Percentiles rank a stretch among this genome's conserved stretches.
phyloP scores from a whole-genome alignment of 1,139 yeast genomes.

The Candida sanyaensis region DNA sequence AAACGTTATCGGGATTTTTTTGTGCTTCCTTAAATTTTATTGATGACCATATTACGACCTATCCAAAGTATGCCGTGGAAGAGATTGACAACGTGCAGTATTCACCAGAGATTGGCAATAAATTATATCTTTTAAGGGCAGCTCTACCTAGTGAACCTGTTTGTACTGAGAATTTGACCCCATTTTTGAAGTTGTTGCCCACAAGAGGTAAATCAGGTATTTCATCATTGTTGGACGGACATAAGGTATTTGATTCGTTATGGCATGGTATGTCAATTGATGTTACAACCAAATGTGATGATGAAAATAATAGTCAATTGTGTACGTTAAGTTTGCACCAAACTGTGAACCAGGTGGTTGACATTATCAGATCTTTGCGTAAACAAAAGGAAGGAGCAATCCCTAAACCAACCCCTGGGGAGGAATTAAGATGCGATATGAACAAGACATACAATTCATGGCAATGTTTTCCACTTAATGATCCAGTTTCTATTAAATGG shows the following conservation, averaged over 20 bases:
- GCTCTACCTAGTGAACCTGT: conserved; percentile 94
- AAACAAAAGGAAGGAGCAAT: conserved; percentile 64
- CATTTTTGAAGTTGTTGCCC: conserved; percentile 85
- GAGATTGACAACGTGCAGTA: conserved; percentile 10
- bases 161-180: conserved; percentile 96
- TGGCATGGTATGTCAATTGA: conserved; percentile 97
- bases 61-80: conserved; percentile 47
- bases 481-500: conserved; percentile 54
- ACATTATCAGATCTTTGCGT: conserved; percentile 66
- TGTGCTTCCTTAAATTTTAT: conserved; percentile 94
- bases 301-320: conserved; percentile 13
- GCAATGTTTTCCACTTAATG: conserved; percentile 78
- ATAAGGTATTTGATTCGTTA: conserved; percentile 86
- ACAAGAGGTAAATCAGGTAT: conserved; percentile 93
- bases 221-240: conserved; percentile 88
- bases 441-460: conserved; percentile 58
- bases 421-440: conserved; percentile 69
- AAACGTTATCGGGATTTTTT: conserved; percentile 84
- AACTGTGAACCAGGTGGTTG: conserved; percentile 72
- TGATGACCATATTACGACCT: conserved; percentile 76
- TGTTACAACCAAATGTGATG: conserved; percentile 57
- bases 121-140: conserved; percentile 68
- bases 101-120: conserved; percentile 26
- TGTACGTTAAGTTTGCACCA: conserved; percentile 67
- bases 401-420: conserved; percentile 76